Conservation (phyloP, 495 filamentous ascomycete species). For the Apiosordaria backusii region DNA sequence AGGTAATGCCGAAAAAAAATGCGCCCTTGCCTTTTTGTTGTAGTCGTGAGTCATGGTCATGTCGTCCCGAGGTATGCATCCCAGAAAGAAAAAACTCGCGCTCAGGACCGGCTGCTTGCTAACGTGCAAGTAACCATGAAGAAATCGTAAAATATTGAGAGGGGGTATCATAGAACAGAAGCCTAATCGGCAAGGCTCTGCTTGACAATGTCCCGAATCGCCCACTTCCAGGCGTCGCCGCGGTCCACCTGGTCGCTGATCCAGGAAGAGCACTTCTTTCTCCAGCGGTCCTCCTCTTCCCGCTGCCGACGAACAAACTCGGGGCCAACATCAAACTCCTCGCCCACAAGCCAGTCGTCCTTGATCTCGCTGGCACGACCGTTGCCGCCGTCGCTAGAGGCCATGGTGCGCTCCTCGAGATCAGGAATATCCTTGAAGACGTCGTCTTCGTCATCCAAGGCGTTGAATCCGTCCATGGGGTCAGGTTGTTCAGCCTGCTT, state of each 20-base stretch:
- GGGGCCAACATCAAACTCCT: conserved; percentile 96
- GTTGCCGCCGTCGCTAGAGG: conserved; percentile 35
- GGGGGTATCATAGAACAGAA: not conserved
- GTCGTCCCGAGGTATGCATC: not conserved
- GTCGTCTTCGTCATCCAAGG: conserved; percentile 62
- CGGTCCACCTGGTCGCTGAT: conserved; percentile 39
- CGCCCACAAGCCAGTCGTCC: conserved; percentile 81
- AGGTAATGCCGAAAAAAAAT: conserved; percentile 2
- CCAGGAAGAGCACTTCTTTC: conserved; percentile 79
- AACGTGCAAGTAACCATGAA: not conserved
- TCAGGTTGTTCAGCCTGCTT: conserved; percentile 36
- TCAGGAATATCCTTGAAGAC: conserved; percentile 56
- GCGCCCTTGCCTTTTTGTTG: not conserved
- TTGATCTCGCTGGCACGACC: conserved; percentile 52
- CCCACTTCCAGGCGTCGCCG: conserved; percentile 48
- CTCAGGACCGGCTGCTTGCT: not conserved
- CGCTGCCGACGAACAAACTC: conserved; percentile 85
- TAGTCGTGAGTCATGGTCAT: not conserved
- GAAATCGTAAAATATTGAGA: not conserved
- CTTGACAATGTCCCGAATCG: conserved; percentile 46
- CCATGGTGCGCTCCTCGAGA: conserved; percentile 47
- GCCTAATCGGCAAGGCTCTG: conserved; percentile 22
- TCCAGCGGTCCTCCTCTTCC: conserved; percentile 90
- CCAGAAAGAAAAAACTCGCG: not conserved
- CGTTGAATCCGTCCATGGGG: conserved; percentile 72